Evolutionary conservation across 2,329 filamentous ascomycete species (phyloP).

Genomic region (Xylariales sp.): DNA sequence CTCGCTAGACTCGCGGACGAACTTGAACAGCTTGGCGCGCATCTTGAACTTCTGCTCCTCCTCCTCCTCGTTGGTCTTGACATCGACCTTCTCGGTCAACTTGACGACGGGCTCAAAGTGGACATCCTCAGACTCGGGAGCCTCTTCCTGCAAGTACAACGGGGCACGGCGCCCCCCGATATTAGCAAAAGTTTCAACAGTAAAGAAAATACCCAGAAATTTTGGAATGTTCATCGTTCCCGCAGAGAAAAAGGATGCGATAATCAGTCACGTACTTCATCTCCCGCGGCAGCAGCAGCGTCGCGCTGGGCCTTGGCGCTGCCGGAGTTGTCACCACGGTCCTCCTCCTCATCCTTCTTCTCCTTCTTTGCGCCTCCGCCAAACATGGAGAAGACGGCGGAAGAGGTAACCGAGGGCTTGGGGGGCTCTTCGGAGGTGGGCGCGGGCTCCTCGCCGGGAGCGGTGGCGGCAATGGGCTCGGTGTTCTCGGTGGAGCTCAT

Average conservation of each 20-base stretch:
- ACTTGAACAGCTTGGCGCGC: constrained; percentile 99
- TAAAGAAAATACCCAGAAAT: too few species aligned
- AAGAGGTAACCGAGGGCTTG: constrained; percentile 45
- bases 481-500: constrained; percentile 48
- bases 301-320: constrained; percentile 77
- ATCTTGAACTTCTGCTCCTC: constrained; percentile 99
- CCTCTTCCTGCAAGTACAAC: constrained; percentile 48
- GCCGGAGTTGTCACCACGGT: constrained; percentile 81
- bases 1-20: constrained; percentile 84
- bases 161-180: neutral
- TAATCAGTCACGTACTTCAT: constrained; percentile 34
- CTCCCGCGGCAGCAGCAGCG: constrained; percentile 51
- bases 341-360: constrained; percentile 80
- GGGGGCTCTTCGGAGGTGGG: constrained; percentile 29
- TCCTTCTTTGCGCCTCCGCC: constrained; percentile 96
- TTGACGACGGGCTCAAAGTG: constrained; percentile 97
- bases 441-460: constrained; percentile 22
- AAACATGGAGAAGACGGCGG: constrained; percentile 94
- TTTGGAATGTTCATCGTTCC: too few species aligned
- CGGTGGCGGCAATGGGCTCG: constrained; percentile 43
- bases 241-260: neutral
- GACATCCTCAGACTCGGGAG: constrained; percentile 84
- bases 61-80: constrained; percentile 95
- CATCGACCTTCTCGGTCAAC: constrained; percentile 94
- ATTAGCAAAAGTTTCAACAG: too few species aligned